Evolutionary conservation across 139 green algal species (phyloP).

Genomic region (Micromonas pusilla): DNA sequence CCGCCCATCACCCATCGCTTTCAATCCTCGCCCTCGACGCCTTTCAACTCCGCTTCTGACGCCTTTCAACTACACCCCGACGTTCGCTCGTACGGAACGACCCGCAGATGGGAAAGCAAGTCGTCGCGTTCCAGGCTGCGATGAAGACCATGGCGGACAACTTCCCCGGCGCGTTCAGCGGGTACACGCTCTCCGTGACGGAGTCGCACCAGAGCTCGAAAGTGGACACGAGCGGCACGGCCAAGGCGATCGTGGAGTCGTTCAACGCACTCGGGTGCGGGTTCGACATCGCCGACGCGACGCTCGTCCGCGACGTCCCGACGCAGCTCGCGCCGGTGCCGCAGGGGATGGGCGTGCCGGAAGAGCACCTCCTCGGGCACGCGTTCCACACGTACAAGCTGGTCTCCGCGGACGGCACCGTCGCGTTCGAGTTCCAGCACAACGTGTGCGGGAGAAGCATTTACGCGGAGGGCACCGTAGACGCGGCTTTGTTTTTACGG

Average conservation of each 20-base stretch:
- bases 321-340: neutral
- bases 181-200: conserved; percentile 81
- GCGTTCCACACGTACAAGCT: conserved; percentile 97
- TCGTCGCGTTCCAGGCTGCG: conserved; percentile 86
- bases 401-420: conserved; percentile 60
- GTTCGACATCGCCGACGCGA: conserved; percentile 54
- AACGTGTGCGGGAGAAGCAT: conserved; percentile 86
- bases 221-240: conserved; percentile 83
- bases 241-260: conserved; percentile 82
- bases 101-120: conserved; percentile 99
- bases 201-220: conserved; percentile 97
- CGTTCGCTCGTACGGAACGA: no score
- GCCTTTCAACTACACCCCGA: no score
- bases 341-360: conserved; percentile 61
- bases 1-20: no score
- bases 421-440: conserved; percentile 94
- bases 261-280: conserved; percentile 77
- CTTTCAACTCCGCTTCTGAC: no score
- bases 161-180: conserved; percentile 89
- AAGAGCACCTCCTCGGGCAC: conserved; percentile 63
- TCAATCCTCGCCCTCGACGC: no score
- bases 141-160: conserved; percentile 83
- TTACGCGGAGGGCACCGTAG: conserved; percentile 95
- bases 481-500: conserved; percentile 90
- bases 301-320: conserved; percentile 65